Conservation (phyloP, 2,329 filamentous ascomycete genomes). For the Colletotrichum tofieldiae region DNA sequence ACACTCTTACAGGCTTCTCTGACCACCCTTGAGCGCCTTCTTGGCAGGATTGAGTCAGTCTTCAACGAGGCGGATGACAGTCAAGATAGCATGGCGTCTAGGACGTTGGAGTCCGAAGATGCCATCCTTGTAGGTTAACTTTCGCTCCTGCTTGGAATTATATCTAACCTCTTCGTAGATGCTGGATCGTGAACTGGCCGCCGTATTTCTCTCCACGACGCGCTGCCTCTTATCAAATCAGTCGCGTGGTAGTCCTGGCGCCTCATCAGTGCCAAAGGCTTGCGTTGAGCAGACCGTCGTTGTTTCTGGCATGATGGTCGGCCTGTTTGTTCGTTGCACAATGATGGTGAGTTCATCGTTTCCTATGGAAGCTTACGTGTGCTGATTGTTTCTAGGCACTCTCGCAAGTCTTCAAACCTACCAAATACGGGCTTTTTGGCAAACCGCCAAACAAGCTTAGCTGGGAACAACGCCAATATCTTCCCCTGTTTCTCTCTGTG, state of each 20-base stretch:
- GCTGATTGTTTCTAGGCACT: conserved; percentile 54
- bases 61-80: conserved; percentile 56
- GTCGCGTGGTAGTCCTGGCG: conserved; percentile 20
- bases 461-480: conserved; percentile 60
- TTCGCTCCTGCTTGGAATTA: background rate
- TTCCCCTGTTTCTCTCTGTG: conserved; percentile 67
- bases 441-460: conserved; percentile 57
- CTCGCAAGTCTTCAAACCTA: conserved; percentile 61
- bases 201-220: conserved; percentile 64
- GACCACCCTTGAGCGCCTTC: conserved; percentile 63
- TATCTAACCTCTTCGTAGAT: conserved; percentile 49
- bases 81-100: conserved; percentile 56
- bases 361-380: conserved; percentile 32
- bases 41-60: conserved; percentile 60
- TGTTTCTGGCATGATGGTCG: conserved; percentile 63
- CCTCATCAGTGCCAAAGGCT: conserved; percentile 40
- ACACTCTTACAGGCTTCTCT: conserved; percentile 61
- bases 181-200: conserved; percentile 65
- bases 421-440: conserved; percentile 67
- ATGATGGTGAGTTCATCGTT: conserved; percentile 54
- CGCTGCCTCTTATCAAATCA: conserved; percentile 54
- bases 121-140: conserved; percentile 57
- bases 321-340: conserved; percentile 61
- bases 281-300: conserved; percentile 63
- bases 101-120: conserved; percentile 63